These are phyloP conservation scores for Phoma sp. DNA, from an alignment of 2,329 filamentous ascomycete genomes.

Conservation along the genomic window DNA sequence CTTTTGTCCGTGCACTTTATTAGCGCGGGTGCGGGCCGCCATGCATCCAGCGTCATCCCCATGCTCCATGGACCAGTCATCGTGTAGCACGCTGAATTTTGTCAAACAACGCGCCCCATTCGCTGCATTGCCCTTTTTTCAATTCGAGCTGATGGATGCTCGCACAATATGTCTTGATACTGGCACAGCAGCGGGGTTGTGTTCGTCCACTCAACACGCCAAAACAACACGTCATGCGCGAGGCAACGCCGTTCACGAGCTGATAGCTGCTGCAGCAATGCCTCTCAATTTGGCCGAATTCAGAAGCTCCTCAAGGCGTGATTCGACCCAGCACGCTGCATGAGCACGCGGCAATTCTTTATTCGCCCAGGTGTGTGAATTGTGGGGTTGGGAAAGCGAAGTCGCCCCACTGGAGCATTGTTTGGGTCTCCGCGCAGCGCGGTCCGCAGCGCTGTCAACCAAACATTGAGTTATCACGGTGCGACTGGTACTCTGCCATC, in stretches of 20 bases:
- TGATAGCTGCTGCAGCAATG: slow-evolving; percentile 16
- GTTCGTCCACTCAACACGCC: slow-evolving; percentile 28
- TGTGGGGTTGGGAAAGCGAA: slow-evolving; percentile 24
- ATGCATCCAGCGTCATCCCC: slow-evolving; percentile 24
- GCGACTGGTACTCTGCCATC: neutral
- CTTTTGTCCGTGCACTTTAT: slow-evolving; percentile 8
- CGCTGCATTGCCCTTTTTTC: slow-evolving; percentile 8
- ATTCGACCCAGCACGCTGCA: slow-evolving; percentile 38
- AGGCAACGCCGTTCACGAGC: slow-evolving; percentile 14
- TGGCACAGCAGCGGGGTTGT: slow-evolving; percentile 10
- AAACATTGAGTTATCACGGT: slow-evolving; percentile 14
- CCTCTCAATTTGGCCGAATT: slow-evolving; percentile 12
- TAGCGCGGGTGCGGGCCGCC: slow-evolving; percentile 14
- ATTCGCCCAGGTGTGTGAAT: slow-evolving; percentile 34
- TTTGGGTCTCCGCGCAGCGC: slow-evolving; percentile 16
- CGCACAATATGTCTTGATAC: slow-evolving; percentile 3
- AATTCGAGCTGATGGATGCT: slow-evolving; percentile 5
- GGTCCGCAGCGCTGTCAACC: slow-evolving; percentile 22
- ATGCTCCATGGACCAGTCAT: slow-evolving; percentile 9
- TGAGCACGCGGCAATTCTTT: slow-evolving; percentile 41
- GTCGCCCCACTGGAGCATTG: slow-evolving; percentile 14
- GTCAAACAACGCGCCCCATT: slow-evolving; percentile 12
- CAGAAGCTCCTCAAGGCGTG: slow-evolving; percentile 1
- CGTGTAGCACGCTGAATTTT: slow-evolving; percentile 8
- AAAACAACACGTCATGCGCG: slow-evolving; percentile 34